These are phyloP conservation scores for Skeletonema grethae DNA, from an alignment of 108 stramenopile species.

Conservation along the genomic window DNA sequence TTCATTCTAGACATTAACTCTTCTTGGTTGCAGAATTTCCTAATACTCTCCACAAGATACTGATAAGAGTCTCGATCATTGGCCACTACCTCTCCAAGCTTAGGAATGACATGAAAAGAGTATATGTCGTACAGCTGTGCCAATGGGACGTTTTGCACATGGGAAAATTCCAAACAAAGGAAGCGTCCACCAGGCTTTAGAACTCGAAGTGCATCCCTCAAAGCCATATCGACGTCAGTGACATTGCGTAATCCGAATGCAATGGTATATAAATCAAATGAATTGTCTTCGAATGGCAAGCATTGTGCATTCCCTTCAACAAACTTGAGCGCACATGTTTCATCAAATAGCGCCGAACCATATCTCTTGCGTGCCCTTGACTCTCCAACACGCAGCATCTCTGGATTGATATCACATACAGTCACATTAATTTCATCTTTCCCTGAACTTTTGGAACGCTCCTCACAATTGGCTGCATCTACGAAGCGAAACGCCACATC, in stretches of 20 bases:
- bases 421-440: slow-evolving; percentile 80
- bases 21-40: slow-evolving; percentile 93
- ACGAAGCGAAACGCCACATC: slow-evolving; percentile 96
- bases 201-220: slow-evolving; percentile 86
- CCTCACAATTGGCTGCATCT: slow-evolving; percentile 70
- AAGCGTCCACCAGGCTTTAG: slow-evolving; percentile 97
- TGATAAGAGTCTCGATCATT: slow-evolving; percentile 95
- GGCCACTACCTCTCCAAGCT: slow-evolving; percentile 90
- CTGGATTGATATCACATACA: slow-evolving; percentile 96
- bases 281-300: slow-evolving; percentile 86
- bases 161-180: slow-evolving; percentile 96
- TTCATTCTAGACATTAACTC: slow-evolving; percentile 81
- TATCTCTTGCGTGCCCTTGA: slow-evolving; percentile 61
- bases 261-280: slow-evolving; percentile 98
- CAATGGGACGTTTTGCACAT: slow-evolving; percentile 73
- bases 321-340: slow-evolving; percentile 60
- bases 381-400: slow-evolving; percentile 95
- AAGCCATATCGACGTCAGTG: slow-evolving; percentile 89
- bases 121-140: slow-evolving; percentile 87
- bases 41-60: slow-evolving; percentile 98
- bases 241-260: slow-evolving; percentile 99
- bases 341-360: slow-evolving; percentile 58
- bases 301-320: slow-evolving; percentile 93
- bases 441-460: slow-evolving; percentile 57
- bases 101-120: slow-evolving; percentile 94